Evolutionary conservation across 2,329 filamentous ascomycete species (phyloP).

Genomic region (Scleromitrula shiraiana): DNA sequence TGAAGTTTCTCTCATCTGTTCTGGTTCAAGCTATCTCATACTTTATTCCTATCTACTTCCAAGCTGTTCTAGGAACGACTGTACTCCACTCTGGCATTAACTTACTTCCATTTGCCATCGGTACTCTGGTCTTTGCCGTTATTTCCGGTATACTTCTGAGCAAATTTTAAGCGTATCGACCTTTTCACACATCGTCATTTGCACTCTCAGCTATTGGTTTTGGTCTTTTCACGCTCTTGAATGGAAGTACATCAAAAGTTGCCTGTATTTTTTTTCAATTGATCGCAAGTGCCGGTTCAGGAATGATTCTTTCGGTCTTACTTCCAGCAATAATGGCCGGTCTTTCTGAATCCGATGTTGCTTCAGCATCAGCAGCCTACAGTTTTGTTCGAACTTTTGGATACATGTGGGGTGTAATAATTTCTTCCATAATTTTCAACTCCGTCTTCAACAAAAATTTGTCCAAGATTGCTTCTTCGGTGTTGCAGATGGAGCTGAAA

Average conservation of each 20-base stretch:
- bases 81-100: slow-evolving; percentile 45
- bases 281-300: slow-evolving; percentile 34
- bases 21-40: slow-evolving; percentile 32
- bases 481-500: not conserved
- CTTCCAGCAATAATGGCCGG: slow-evolving; percentile 36
- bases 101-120: slow-evolving; percentile 40
- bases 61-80: slow-evolving; percentile 41
- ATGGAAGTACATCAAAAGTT: slow-evolving; percentile 31
- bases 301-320: slow-evolving; percentile 35
- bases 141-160: slow-evolving; percentile 7
- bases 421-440: slow-evolving; percentile 1
- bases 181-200: slow-evolving; percentile 27
- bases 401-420: slow-evolving; percentile 7
- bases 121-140: slow-evolving; percentile 28
- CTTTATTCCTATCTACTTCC: slow-evolving; percentile 39
- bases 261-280: slow-evolving; percentile 38
- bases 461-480: not conserved
- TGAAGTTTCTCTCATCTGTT: slow-evolving; percentile 33
- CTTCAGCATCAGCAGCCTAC: slow-evolving; percentile 6
- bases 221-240: slow-evolving; percentile 27
- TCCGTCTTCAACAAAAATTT: not conserved
- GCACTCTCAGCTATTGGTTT: slow-evolving; percentile 14
- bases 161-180: slow-evolving; percentile 23
- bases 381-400: slow-evolving; percentile 13
- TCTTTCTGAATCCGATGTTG: slow-evolving; percentile 10